Base-by-base conservation (phyloP, 2,329 filamentous ascomycete genomes). In the Akanthomyces dipterigenus region DNA sequence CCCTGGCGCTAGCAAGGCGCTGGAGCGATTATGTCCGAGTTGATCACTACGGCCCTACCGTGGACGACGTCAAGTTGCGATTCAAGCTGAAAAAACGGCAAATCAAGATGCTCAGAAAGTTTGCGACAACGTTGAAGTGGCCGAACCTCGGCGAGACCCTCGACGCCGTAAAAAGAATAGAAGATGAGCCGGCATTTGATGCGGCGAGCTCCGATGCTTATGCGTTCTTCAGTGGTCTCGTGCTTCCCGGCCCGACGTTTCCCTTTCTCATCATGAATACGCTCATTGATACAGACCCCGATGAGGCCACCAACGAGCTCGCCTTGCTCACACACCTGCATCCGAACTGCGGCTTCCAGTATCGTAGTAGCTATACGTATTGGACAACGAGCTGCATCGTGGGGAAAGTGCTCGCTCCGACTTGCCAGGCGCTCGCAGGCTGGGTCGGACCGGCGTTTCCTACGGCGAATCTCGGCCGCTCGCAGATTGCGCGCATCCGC, bases 181-280 rank as follows among this genome's bases (percentile, higher is more conserved):
- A 88, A 62, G 75, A 73, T 12, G 83, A 88, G 63, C 79, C 81
- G 24, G 78, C 78, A 16, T 74, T 89, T 57, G 78, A 89, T 64
- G 76, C 80, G 45, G 75, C 87, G 68, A 86, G 86, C 67, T 88
- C 88, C 22, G 87, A 90, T 69, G 83, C 88, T 18, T 87, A 90
- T 83, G 88, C 89, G 7, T 92, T 89, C 76, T 91, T 91, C 68
- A 89, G 86, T 42, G 88, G 88, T 4, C 80, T 91, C 16, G 82
- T 91, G 40, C 75, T 92, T 3, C 89, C 89, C 9, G 89, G 89
- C 12, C 75, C 80, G 4, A 86, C 83, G 0, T 84, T 90, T 50
- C 87, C 88, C 3, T 92, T 89, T 74, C 80, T 91, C 42, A 85
- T 90, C 50, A 91, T 92, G 87, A 91, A 91, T 70, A 83, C 88